Conservation (phyloP, 2,329 filamentous ascomycete genomes). For the Epichloe gansuensis region DNA sequence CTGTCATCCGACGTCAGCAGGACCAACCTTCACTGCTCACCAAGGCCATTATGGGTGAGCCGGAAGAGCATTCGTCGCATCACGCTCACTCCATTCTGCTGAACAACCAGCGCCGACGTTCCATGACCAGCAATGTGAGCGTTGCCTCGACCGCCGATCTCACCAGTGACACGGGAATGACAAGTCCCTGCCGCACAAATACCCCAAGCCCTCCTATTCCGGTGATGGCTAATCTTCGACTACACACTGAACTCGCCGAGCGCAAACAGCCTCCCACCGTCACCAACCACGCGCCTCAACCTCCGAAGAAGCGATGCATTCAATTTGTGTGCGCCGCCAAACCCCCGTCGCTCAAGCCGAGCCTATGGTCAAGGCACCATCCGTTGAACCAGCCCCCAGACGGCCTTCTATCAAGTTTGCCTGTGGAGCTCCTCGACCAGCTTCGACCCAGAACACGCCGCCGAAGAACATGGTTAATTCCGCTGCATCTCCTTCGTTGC, state of each 20-base stretch:
- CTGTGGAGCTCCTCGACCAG: constrained; percentile 42
- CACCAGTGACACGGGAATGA: constrained; percentile 87
- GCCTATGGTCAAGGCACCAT: constrained; percentile 21
- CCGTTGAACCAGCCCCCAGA: constrained; percentile 29
- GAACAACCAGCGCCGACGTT: constrained; percentile 39
- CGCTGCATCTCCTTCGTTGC: constrained; percentile 4
- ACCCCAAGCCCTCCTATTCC: constrained; percentile 80
- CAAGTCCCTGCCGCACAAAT: constrained; percentile 76
- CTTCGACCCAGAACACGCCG: constrained; percentile 27
- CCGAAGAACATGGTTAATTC: constrained; percentile 14
- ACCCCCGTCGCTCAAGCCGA: constrained; percentile 30
- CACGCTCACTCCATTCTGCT: constrained; percentile 24
- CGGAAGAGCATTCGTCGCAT: constrained; percentile 41
- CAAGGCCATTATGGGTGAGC: constrained; percentile 60
- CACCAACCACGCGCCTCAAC: constrained; percentile 29
- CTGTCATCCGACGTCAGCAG: constrained; percentile 32
- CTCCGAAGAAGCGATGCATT: constrained; percentile 69
- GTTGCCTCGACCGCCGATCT: constrained; percentile 76
- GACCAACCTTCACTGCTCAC: constrained; percentile 76
- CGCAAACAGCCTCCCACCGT: constrained; percentile 15
- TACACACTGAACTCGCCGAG: constrained; percentile 21
- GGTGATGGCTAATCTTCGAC: constrained; percentile 35
- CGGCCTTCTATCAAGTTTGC: constrained; percentile 65
- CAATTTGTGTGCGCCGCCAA: constrained; percentile 77
- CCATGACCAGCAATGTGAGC: constrained; percentile 70